phyloP scores from a whole-genome alignment of 768 basidiomycete genomes.

The Boletus speciosus region DNA sequence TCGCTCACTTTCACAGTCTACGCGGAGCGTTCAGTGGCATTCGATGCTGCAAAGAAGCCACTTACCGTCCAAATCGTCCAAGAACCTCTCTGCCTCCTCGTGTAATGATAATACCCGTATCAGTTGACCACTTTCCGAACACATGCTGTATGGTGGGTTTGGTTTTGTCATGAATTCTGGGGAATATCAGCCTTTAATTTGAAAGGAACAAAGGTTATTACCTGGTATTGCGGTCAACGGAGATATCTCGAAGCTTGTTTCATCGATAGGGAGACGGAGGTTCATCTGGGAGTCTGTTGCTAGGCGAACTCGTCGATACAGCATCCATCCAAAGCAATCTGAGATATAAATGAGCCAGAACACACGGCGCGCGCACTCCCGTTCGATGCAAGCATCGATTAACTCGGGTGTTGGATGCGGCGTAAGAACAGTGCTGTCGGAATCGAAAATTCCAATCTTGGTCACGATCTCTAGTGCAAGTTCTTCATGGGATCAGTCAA shows the following conservation, averaged over 20 bases:
- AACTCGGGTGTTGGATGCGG: constrained; percentile 57
- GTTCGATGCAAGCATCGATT: constrained; percentile 61
- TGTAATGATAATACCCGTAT: constrained; percentile 67
- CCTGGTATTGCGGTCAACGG: constrained; percentile 38
- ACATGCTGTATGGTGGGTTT: constrained; percentile 50
- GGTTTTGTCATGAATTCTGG: constrained; percentile 68
- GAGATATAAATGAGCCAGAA: constrained; percentile 76
- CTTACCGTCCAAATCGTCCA: constrained; percentile 52
- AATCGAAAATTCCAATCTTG: constrained; percentile 59
- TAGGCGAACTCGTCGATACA: constrained; percentile 34
- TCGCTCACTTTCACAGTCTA: constrained; percentile 27
- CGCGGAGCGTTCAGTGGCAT: constrained; percentile 23
- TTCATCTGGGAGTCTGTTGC: constrained; percentile 45
- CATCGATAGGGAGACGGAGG: constrained; percentile 74
- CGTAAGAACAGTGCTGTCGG: constrained; percentile 58
- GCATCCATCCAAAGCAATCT: constrained; percentile 44
- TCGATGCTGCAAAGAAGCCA: neutral
- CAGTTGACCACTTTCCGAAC: constrained; percentile 67
- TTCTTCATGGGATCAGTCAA: constrained; percentile 41
- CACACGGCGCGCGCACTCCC: constrained; percentile 75
- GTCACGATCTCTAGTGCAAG: constrained; percentile 62
- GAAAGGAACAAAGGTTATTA: constrained; percentile 10
- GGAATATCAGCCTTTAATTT: constrained; percentile 2
- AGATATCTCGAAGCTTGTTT: constrained; percentile 75
- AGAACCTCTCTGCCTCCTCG: constrained; percentile 52